These are phyloP conservation scores for Chaetomium globosum DNA, from an alignment of 2,329 filamentous ascomycete species.

Conservation along the genomic window DNA sequence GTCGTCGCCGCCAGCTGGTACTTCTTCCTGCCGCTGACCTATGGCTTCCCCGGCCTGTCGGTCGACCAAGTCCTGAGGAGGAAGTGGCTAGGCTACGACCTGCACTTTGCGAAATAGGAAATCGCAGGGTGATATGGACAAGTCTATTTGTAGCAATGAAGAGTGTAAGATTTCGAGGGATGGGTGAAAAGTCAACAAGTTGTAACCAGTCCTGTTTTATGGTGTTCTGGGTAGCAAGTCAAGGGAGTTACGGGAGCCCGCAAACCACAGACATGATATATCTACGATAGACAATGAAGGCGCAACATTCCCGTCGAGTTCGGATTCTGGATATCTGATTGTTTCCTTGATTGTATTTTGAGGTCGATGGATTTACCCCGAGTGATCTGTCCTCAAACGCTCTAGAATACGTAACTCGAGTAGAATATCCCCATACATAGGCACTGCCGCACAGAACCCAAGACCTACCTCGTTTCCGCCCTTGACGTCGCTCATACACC, in stretches of 20 bases:
- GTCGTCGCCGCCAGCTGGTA: conserved; percentile 77
- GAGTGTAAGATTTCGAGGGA: conserved; percentile 21
- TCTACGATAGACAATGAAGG: not conserved
- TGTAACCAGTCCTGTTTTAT: not conserved
- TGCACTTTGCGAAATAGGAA: conserved; percentile 94
- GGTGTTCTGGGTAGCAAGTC: conserved; percentile 4
- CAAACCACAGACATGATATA: not conserved
- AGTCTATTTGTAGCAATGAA: conserved; percentile 1
- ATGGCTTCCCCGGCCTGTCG: conserved; percentile 85
- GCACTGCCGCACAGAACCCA: not conserved
- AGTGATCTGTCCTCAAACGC: not conserved
- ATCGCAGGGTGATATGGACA: not conserved
- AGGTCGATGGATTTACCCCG: not conserved
- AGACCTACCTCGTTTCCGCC: not conserved
- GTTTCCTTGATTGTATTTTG: not conserved
- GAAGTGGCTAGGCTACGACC: conserved; percentile 96
- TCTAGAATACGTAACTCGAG: not conserved
- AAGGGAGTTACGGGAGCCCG: not conserved
- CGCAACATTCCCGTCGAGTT: not conserved
- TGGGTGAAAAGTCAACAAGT: not conserved
- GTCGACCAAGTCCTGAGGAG: conserved; percentile 77
- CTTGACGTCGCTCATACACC: not conserved
- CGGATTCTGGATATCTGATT: not conserved
- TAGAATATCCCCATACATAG: not conserved
- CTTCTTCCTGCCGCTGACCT: conserved; percentile 94